phyloP scores from a whole-genome alignment of 306 rosid genomes.

The Potentilla sterilis region DNA sequence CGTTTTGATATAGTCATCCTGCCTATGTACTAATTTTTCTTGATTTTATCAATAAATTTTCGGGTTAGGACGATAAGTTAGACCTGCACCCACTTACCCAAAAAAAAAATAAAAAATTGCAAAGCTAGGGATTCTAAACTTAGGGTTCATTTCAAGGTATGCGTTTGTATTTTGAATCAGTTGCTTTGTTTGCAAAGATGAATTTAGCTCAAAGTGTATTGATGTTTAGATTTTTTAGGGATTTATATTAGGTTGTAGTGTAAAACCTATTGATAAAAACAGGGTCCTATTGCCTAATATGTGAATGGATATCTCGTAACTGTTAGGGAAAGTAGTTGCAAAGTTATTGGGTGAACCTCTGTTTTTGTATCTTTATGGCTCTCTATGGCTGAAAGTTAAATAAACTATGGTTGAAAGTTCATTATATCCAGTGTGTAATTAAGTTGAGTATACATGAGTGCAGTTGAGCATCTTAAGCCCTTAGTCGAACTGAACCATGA shows the following conservation, averaged over 20 bases:
- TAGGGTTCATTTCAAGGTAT: constrained; percentile 92
- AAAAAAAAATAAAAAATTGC: too few relatives aligned
- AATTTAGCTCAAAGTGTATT: neutral
- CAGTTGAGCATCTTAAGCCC: too few relatives aligned
- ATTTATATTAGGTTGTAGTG: neutral
- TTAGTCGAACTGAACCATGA: too few relatives aligned
- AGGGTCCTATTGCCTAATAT: constrained; percentile 44
- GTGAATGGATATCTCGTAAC: constrained; percentile 47
- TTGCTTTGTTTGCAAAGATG: neutral
- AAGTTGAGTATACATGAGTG: too few relatives aligned
- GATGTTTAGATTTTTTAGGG: neutral
- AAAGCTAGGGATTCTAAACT: constrained; percentile 92
- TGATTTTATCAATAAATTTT: too few relatives aligned
- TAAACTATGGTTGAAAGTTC: too few relatives aligned
- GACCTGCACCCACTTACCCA: too few relatives aligned
- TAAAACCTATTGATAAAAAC: constrained; percentile 34
- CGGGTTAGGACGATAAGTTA: too few relatives aligned
- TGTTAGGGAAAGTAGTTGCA: constrained; percentile 50
- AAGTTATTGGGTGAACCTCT: constrained; percentile 81
- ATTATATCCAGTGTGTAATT: too few relatives aligned
- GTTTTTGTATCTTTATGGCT: constrained; percentile 22
- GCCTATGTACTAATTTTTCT: too few relatives aligned
- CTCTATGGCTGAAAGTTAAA: constrained; percentile 56
- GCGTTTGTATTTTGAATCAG: neutral
- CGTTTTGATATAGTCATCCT: too few relatives aligned